These are phyloP conservation scores for Cytospora chrysosperma DNA, from an alignment of 2,329 filamentous ascomycete genomes.

Conservation along the genomic window DNA sequence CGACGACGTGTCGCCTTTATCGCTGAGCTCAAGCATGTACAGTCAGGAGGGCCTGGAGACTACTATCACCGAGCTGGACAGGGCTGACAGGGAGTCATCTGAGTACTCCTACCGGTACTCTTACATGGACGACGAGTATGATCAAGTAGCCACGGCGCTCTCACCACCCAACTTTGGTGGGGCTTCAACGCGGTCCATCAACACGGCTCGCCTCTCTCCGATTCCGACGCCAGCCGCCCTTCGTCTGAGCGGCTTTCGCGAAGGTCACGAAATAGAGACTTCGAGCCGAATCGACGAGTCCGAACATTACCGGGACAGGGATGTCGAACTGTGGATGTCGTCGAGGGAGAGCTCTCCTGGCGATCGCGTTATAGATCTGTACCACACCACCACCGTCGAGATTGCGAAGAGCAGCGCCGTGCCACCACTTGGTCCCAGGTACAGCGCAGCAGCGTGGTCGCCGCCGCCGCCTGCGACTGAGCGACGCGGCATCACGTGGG, in stretches of 20 bases:
- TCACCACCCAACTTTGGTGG: neutral
- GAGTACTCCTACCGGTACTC: conserved; percentile 3
- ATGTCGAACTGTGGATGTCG: neutral
- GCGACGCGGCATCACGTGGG: conserved; percentile 10
- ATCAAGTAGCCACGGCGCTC: conserved; percentile 1
- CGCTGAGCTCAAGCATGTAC: conserved; percentile 25
- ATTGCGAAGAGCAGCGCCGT: conserved; percentile 10
- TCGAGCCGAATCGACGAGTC: neutral
- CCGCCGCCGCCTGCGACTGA: neutral
- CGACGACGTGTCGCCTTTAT: conserved; percentile 25
- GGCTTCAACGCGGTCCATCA: neutral
- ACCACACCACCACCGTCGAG: conserved; percentile 6
- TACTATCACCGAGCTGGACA: conserved; percentile 26
- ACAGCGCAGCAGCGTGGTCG: neutral
- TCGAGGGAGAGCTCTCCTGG: conserved; percentile 12
- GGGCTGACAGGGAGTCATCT: conserved; percentile 15
- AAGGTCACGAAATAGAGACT: neutral
- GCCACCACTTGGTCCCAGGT: neutral
- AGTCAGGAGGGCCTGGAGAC: conserved; percentile 22
- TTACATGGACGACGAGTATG: conserved; percentile 1
- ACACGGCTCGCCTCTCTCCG: neutral
- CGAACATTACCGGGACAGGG: neutral
- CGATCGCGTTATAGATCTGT: conserved; percentile 6
- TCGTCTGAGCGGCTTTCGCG: conserved; percentile 1
- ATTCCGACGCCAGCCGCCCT: neutral